phyloP scores from a whole-genome alignment of 179 eudicot genomes.

The Beta lomatogona region DNA sequence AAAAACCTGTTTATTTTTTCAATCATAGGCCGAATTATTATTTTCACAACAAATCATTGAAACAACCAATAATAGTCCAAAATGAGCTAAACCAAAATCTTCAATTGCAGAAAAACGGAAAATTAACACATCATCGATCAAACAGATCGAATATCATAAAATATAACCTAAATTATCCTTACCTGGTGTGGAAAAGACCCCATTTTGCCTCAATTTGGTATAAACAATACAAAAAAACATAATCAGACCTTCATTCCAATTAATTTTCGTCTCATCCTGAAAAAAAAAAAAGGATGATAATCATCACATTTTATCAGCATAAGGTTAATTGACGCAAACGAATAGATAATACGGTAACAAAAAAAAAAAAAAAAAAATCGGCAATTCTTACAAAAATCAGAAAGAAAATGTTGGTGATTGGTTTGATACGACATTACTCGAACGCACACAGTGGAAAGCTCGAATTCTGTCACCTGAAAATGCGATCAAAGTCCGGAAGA shows the following conservation, averaged over 20 bases:
- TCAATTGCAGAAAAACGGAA: neutral
- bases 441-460: neutral
- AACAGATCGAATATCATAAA: neutral
- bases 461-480: neutral
- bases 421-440: no score
- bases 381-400: neutral
- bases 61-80: neutral
- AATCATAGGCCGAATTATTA: neutral
- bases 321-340: neutral
- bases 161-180: neutral
- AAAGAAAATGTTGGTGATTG: neutral
- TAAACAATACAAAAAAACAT: neutral
- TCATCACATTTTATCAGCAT: neutral
- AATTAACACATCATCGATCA: neutral
- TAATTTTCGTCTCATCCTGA: neutral
- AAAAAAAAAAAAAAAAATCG: neutral
- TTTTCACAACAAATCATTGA: neutral
- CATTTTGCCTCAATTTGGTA: neutral
- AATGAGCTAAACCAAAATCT: neutral
- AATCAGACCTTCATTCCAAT: neutral
- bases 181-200: neutral
- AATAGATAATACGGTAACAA: neutral
- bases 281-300: neutral
- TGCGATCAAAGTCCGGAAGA: neutral
- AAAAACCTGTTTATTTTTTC: neutral